Base-by-base conservation (phyloP, 2,329 filamentous ascomycete species). In the Fusarium transvaalense region DNA sequence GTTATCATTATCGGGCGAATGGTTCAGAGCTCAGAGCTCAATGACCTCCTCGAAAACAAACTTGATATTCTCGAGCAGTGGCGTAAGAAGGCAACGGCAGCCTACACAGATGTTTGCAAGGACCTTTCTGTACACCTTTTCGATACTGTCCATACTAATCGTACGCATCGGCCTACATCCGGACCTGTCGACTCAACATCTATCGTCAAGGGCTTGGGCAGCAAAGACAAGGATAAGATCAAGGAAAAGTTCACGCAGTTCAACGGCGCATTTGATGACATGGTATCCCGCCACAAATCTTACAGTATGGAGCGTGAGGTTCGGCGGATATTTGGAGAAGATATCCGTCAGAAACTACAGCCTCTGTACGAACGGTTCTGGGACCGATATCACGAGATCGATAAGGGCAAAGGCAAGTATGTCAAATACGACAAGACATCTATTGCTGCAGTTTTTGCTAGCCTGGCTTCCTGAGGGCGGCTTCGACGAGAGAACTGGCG, bases 391-490 rank as follows among this genome's bases (percentile, higher is more conserved):
- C 94, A 97, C 78, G 96, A 98, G 80, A 90, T 98, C 69, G 95
- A 98, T 81, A 97, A 97, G 83, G 96, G 96, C 62, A 97, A 94
- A 81, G 95, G 95, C 72, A 99, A 99, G 80, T 97, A 98, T 80
- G 94, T 97, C 78, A 97, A 97, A 82, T 98, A 97, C 78, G 94
- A 97, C 82, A 97, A 97, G 83, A 85, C 85, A 39, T 88, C 89
- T 47, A 90, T 99, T 74, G 88, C 91, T 46, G 87, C 88, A 23
- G 84, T 91, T 12, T 90, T 90, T 73, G 74, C 82, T 54, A 86
- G 83, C 54, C 78, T 89, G 5, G 74, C 76, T 23, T 78, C 78
- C 37, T 80, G 69, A 78, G 50, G 35, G 47, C 51, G 21, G 29
- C 23, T 25, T 31, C 25, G 34, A 10, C n/a, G 15, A 10, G 12